A percentile compares a stretch with the other conserved stretches of the same genome.
phyloP scores from a whole-genome alignment of 768 basidiomycete genomes.

The Pisolithus tinctorius region DNA sequence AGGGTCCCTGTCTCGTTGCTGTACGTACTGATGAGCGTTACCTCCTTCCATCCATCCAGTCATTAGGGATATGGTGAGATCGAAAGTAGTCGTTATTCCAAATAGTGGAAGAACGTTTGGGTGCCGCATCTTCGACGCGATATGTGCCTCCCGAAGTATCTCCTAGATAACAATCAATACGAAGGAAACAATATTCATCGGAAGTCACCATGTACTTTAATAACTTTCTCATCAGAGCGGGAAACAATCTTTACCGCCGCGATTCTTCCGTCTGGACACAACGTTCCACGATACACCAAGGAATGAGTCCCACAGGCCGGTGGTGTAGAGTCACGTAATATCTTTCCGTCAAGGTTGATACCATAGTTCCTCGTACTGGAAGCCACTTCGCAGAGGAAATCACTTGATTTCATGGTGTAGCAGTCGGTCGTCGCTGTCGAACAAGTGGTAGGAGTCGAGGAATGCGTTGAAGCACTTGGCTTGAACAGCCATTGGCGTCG shows the following conservation, averaged over 20 bases:
- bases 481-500: no score
- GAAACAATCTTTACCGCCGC: not conserved
- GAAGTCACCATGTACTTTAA: not conserved
- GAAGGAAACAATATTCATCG: not conserved
- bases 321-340: not conserved
- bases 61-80: constrained; percentile 14
- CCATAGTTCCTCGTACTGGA: not conserved
- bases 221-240: not conserved
- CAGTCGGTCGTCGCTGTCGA: no score
- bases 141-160: constrained; percentile 11
- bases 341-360: not conserved
- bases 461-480: no score
- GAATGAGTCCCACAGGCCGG: not conserved
- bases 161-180: constrained; percentile 1
- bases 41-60: not conserved
- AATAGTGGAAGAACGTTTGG: constrained; percentile 15
- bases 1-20: not conserved
- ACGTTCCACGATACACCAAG: not conserved
- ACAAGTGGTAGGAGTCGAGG: no score
- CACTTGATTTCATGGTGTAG: no score
- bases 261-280: not conserved
- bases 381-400: no score
- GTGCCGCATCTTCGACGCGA: constrained; percentile 15
- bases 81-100: constrained; percentile 9
- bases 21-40: not conserved